phyloP scores from a whole-genome alignment of 805 yeast species.

The Suhomyces vadensis region DNA sequence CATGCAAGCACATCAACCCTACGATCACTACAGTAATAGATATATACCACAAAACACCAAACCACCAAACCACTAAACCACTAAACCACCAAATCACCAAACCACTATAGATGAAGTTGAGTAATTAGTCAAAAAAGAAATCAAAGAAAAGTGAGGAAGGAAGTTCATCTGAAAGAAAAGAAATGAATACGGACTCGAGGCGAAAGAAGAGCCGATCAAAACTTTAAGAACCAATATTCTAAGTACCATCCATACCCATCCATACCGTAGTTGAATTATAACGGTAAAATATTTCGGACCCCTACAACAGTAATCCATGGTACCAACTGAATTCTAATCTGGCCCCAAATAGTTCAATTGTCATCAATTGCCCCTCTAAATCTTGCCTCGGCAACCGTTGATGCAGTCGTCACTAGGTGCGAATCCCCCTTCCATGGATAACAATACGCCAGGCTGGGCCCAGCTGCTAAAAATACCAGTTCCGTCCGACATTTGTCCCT shows the following conservation, averaged over 20 bases:
- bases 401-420: not conserved
- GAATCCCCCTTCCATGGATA: not conserved
- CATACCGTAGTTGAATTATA: no score
- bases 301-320: no score
- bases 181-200: not conserved
- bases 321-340: no score
- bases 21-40: not conserved
- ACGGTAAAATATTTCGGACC: not conserved
- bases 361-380: not conserved
- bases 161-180: not conserved
- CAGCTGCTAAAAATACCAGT: not conserved
- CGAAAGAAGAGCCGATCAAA: no score
- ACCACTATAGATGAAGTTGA: no score
- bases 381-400: slow-evolving; percentile 1
- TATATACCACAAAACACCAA: not conserved
- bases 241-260: no score
- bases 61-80: no score
- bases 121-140: not conserved
- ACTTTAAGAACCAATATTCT: no score
- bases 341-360: no score
- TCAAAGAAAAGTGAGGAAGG: not conserved
- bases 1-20: slow-evolving; percentile 1
- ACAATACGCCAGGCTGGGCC: no score
- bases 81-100: no score
- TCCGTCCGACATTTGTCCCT: no score